A percentile compares a stretch with the other conserved stretches of the same genome.
Conservation (phyloP, 1,284 basidiomycete species). For the Naganishia cerealis region DNA sequence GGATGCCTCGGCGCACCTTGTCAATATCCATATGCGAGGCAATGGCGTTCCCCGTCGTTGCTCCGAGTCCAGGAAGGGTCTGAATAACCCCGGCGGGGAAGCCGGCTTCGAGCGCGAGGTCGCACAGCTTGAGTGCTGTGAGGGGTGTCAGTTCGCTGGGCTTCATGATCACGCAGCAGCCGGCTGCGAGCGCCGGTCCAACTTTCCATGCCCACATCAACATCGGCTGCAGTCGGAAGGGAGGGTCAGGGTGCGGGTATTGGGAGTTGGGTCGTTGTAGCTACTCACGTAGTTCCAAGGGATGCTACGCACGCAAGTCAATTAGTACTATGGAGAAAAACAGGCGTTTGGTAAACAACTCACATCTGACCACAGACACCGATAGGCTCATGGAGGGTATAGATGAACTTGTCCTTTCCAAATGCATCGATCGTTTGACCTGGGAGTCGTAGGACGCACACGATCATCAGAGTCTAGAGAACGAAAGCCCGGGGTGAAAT, state of each 20-base stretch:
- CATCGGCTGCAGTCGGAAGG: constrained; percentile 10
- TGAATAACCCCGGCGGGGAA: constrained; percentile 93
- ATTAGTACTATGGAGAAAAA: background rate
- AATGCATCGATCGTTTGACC: constrained; percentile 48
- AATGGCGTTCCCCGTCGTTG: constrained; percentile 79
- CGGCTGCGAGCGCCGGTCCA: constrained; percentile 79
- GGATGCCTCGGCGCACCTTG: constrained; percentile 57
- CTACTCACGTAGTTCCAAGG: constrained; percentile 48
- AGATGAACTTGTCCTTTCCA: constrained; percentile 68
- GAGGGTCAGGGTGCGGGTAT: background rate
- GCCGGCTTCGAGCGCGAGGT: constrained; percentile 56
- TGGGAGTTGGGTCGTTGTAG: constrained; percentile 72
- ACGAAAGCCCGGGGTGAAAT: background rate
- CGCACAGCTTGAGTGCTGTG: constrained; percentile 68
- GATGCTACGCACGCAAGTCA: constrained; percentile 7
- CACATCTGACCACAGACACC: constrained; percentile 86
- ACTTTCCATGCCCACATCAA: constrained; percentile 66
- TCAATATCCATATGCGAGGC: constrained; percentile 74
- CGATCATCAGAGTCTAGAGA: background rate
- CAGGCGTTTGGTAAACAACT: background rate
- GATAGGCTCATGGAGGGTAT: constrained; percentile 87
- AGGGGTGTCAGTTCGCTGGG: constrained; percentile 89
- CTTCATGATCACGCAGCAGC: constrained; percentile 57
- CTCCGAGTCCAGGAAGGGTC: constrained; percentile 77
- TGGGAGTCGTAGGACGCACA: background rate